Evolutionary conservation across 1,139 yeast species (phyloP).

Genomic region (Hansenula sp.): DNA sequence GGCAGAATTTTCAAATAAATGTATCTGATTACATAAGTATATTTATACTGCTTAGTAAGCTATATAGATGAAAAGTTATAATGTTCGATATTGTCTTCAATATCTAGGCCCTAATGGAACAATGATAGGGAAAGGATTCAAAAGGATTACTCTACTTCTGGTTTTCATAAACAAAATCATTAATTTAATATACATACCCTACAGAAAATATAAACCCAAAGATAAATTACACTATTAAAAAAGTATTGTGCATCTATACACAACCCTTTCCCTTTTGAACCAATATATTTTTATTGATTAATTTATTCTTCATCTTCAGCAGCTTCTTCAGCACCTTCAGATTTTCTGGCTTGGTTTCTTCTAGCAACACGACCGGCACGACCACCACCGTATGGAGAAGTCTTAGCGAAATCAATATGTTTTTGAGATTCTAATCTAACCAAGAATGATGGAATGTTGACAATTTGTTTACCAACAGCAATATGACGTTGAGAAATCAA

Average conservation of each 20-base stretch:
- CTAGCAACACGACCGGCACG: conserved; percentile 99
- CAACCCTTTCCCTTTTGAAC: neutral
- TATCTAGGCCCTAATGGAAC: no score
- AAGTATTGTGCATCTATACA: neutral
- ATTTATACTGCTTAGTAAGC: no score
- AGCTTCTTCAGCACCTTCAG: conserved; percentile 56
- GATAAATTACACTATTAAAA: conserved; percentile 1
- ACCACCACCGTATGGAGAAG: conserved; percentile 99
- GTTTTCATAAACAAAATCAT: neutral
- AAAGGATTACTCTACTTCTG: neutral
- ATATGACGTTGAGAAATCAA: conserved; percentile 98
- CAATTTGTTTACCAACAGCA: conserved; percentile 99
- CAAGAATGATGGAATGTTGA: conserved; percentile 98
- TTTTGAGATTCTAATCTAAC: conserved; percentile 99
- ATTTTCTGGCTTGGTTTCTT: conserved; percentile 76
- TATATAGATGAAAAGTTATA: no score
- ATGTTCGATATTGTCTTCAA: no score
- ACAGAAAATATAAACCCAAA: conserved; percentile 2
- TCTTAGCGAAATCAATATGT: conserved; percentile 99
- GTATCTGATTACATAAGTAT: no score
- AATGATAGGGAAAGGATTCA: neutral
- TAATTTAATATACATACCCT: conserved; percentile 1
- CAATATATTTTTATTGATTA: conserved; percentile 7
- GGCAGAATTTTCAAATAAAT: neutral
- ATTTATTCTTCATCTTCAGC: conserved; percentile 61